Evolutionary conservation across 1,284 basidiomycete genomes (phyloP), one percentile per base, ranked within the genome.

Genomic region (Vanrija sp.): DNA sequence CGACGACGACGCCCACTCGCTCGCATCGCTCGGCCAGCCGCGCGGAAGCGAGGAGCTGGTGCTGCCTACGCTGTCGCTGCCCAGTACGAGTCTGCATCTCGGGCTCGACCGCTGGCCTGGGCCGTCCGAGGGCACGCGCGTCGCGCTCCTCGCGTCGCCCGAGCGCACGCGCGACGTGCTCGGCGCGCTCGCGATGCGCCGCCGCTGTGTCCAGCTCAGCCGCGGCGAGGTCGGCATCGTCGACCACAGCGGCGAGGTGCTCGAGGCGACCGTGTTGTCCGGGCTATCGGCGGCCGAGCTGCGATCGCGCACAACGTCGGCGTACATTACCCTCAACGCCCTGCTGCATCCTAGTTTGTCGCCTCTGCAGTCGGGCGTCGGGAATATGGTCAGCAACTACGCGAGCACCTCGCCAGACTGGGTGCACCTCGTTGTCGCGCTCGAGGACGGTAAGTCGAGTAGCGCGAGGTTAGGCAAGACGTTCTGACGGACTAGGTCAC

Each of bases 21-120:
- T 48, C 21, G 46, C 48, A 18, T 28, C 46, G 8, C 44, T 52
- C 3, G 51, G 51, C 16, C 51, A 23, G 38, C 26, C 50, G 29
- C 40, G 49, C 19, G 42, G 29, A 5, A 46, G 46, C 46, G 61
- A 64, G 10, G 70, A 71, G 28, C 58, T 74, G 18, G 69, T 74
- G 1, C 57, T 74, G 18, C 72, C 72, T 12, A 71, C 62, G 8
- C 56, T 74, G 3, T 54, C 58, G 38, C 54, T 74, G n/a, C 72
- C 72, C 1, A 60, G 47, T 25, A 65, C 67, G 26, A 66, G 64
- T n/a, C 60, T 74, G 19, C 70, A 74, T 44, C 59, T 72, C 25
- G 64, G 62, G 6, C 46, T 74, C 5, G 63, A 60, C 28, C 62
- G 61, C 14, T 69, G 61, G 64, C 38, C 51, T 16, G 48, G 53